These are phyloP conservation scores for Fusarium sarcochroum DNA, from an alignment of 2,329 filamentous ascomycete genomes.

Conservation along the genomic window DNA sequence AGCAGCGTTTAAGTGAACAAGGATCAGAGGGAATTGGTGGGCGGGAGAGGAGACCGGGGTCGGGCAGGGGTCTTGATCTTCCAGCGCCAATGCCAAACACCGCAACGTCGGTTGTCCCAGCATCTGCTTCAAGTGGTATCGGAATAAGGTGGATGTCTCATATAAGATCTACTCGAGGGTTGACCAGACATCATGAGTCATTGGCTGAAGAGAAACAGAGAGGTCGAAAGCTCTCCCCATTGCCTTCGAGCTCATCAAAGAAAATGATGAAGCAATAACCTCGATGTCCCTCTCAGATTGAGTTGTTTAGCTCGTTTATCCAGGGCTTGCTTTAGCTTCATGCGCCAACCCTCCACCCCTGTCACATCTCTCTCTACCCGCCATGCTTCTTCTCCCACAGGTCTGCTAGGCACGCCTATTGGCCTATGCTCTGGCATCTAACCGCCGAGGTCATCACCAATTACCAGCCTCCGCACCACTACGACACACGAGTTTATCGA, in stretches of 20 bases:
- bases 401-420: constrained; percentile 52
- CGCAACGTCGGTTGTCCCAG: constrained; percentile 40
- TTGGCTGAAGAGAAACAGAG: constrained; percentile 2
- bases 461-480: constrained; percentile 46
- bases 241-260: constrained; percentile 20
- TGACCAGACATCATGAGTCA: background rate
- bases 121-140: constrained; percentile 38
- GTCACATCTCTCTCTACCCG: constrained; percentile 27
- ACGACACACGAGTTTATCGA: constrained; percentile 31
- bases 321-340: constrained; percentile 29
- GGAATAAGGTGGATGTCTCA: constrained; percentile 29
- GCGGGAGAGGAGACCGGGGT: constrained; percentile 28
- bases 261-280: constrained; percentile 8
- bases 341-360: constrained; percentile 28
- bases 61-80: constrained; percentile 27
- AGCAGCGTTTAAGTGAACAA: constrained; percentile 22
- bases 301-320: constrained; percentile 20
- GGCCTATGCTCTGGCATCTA: constrained; percentile 52
- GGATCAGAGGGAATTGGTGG: constrained; percentile 26
- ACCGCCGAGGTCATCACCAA: constrained; percentile 56
- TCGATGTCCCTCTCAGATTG: constrained; percentile 19
- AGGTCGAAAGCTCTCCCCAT: background rate
- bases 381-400: constrained; percentile 28
- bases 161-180: background rate
- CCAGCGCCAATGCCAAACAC: constrained; percentile 26